Conservation (phyloP, 2,329 filamentous ascomycete species). For the Colletotrichum sp. region DNA sequence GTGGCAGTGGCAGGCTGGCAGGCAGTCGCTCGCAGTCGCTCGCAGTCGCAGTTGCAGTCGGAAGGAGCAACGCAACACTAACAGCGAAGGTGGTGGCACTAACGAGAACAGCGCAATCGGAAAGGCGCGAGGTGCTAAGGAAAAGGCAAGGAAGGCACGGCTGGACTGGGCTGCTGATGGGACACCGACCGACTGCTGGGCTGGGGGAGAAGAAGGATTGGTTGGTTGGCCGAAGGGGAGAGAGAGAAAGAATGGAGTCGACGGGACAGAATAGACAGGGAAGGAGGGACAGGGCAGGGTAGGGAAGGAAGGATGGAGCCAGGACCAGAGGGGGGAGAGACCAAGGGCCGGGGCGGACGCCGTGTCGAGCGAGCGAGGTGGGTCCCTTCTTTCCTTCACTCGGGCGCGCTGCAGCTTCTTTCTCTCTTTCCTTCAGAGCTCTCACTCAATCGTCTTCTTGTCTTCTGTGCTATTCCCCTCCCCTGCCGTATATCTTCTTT, state of each 20-base stretch:
- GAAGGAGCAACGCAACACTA: background rate
- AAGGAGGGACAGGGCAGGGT: background rate
- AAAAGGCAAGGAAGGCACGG: background rate
- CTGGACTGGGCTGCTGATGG: background rate
- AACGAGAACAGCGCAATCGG: background rate
- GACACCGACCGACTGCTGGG: background rate
- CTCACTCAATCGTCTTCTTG: background rate
- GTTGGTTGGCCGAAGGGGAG: background rate
- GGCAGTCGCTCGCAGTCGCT: background rate
- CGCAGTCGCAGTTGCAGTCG: background rate
- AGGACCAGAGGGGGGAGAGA: background rate
- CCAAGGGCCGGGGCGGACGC: slow-evolving; percentile 6
- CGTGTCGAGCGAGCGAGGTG: slow-evolving; percentile 2
- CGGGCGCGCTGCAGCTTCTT: background rate
- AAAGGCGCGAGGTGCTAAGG: background rate
- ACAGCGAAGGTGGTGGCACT: background rate
- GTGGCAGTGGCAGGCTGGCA: background rate
- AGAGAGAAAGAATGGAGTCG: background rate
- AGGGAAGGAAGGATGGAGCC: background rate
- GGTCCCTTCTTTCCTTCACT: background rate
- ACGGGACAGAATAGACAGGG: background rate
- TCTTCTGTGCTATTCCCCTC: background rate
- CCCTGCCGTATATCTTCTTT: background rate
- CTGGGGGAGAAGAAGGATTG: background rate
- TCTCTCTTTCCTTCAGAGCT: background rate